phyloP scores from a whole-genome alignment of 2,329 filamentous ascomycete genomes.

The Xylariales sp. region DNA sequence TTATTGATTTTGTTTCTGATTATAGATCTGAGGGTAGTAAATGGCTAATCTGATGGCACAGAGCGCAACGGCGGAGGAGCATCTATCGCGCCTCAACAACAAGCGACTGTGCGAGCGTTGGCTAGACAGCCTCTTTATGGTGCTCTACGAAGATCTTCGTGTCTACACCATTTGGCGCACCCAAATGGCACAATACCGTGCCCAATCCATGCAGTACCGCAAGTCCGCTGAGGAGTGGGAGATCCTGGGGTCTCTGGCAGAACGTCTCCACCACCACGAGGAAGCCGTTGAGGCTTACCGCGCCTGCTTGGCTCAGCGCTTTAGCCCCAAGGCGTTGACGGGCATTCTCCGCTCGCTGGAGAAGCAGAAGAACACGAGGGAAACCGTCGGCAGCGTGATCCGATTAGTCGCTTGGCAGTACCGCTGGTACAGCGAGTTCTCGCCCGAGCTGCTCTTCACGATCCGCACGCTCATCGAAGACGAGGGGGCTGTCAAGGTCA shows the following conservation, averaged over 20 bases:
- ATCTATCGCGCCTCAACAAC: constrained; percentile 89
- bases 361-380: constrained; percentile 71
- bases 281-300: constrained; percentile 93
- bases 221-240: constrained; percentile 98
- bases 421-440: constrained; percentile 99
- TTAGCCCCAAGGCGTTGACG: constrained; percentile 87
- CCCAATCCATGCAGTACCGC: constrained; percentile 92
- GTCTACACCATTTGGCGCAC: constrained; percentile 99
- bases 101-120: constrained; percentile 96
- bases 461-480: constrained; percentile 94
- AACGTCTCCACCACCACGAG: constrained; percentile 85
- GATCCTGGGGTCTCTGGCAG: constrained; percentile 87
- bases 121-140: constrained; percentile 99
- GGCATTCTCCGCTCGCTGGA: constrained; percentile 81
- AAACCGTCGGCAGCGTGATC: constrained; percentile 81
- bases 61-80: constrained; percentile 61
- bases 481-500: constrained; percentile 93
- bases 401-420: constrained; percentile 96
- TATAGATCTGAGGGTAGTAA: no score
- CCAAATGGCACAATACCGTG: constrained; percentile 91
- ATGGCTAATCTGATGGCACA: no score
- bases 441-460: constrained; percentile 80
- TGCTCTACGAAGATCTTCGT: constrained; percentile 93
- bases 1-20: no score
- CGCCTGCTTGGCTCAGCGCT: constrained; percentile 79